Base-by-base conservation (phyloP, 306 rosid species). In the Vigna reflexopilosa region DNA sequence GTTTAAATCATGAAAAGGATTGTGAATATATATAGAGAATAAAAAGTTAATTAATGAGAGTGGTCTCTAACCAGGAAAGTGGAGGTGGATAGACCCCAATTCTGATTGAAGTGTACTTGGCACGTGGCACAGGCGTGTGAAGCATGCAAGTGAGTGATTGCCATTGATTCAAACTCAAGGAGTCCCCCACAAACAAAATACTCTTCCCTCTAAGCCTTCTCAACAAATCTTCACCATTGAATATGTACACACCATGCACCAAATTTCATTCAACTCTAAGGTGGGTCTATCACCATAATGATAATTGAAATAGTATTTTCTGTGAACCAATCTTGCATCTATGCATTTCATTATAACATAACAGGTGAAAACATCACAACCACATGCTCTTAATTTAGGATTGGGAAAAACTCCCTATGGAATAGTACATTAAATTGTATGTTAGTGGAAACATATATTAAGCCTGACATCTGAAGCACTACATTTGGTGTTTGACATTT, bases 101-200 rank as follows among this genome's bases (percentile, higher is more conserved):
- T 26, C 75, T 86, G 0, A 20, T 1, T 13, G 62, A 68, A 44
- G 79, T 71, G 79, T 88, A 87, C 0, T 75, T 51, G 3, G 83
- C 74, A 6, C 73, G 73, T 57, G 90, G 89, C 15, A 56, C 81
- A 56, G 83, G 62, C n/a, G 17, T 77, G 50, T 85, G 85, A 47
- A 88, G 76, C 91, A 88, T 76, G 82, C 92, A 87, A 62, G 85
- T 76, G 64, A 90, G 91, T 82, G 91, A 88, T 70, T 84, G 91
- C 94, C 94, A 88, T 66, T 90, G 94, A 71, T 90, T 90, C 77
- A 88, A 81, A 56, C 91, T 88, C 88, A 90, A 50, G 1, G 90
- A 90, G 70, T 88, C 94, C 63, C 90, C 94, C 71, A 90, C 91
- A 78, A 90, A 87, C 68, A 90, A 13, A 6, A 90, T 15, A 13